phyloP scores from a whole-genome alignment of 2,329 filamentous ascomycete genomes.

The Colletotrichum musicola region DNA sequence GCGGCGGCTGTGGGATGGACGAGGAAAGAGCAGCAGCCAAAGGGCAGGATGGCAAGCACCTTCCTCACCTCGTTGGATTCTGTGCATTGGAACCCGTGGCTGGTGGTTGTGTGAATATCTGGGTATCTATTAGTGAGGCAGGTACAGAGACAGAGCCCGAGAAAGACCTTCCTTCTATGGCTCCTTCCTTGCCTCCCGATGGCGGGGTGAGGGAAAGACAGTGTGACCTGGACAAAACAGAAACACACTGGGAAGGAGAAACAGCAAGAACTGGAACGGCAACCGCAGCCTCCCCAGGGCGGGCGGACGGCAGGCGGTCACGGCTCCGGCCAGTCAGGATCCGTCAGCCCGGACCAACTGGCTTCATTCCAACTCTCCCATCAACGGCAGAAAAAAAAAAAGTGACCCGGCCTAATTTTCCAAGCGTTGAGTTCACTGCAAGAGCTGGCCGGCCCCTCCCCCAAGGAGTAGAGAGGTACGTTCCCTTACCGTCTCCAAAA shows the following conservation, averaged over 20 bases:
- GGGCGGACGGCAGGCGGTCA: not conserved
- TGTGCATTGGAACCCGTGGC: not conserved
- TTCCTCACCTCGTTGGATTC: not conserved
- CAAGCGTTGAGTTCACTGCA: slow-evolving; percentile 37
- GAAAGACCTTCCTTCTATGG: too few species aligned
- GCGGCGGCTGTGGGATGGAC: not conserved
- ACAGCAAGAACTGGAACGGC: slow-evolving; percentile 2
- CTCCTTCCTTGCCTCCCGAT: slow-evolving; percentile 4
- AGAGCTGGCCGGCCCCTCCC: not conserved
- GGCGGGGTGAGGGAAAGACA: slow-evolving; percentile 20
- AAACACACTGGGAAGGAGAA: too few species aligned
- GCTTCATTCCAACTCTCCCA: slow-evolving; percentile 34
- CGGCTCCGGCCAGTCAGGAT: slow-evolving; percentile 1
- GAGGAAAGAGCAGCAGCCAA: not conserved
- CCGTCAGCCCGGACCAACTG: slow-evolving; percentile 36
- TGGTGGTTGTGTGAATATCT: too few species aligned
- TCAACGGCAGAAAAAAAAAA: slow-evolving; percentile 4
- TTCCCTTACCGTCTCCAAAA: slow-evolving; percentile 33
- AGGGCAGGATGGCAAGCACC: not conserved
- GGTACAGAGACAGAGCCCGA: too few species aligned
- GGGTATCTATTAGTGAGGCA: too few species aligned
- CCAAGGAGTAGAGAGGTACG: not conserved
- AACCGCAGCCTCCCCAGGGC: too few species aligned
- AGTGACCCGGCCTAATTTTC: slow-evolving; percentile 30
- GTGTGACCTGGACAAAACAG: slow-evolving; percentile 6